Evolutionary conservation across 495 filamentous ascomycete genomes (phyloP).

Genomic region (Aspergillus asperescens): DNA sequence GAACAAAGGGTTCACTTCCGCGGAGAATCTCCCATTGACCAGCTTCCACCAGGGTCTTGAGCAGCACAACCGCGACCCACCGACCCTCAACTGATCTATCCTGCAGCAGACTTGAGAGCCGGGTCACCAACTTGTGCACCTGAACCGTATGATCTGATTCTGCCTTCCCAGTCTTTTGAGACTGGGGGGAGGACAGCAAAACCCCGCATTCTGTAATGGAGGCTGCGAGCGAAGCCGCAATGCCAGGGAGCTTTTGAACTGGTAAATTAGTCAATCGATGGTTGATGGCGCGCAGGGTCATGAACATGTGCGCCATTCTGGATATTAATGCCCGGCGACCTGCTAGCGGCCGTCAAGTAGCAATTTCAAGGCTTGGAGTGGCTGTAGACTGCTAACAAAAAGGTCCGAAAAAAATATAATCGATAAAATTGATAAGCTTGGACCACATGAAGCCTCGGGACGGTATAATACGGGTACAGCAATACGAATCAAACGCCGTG

Average conservation of each 20-base stretch:
- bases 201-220: constrained; percentile 57
- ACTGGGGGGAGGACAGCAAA: constrained; percentile 47
- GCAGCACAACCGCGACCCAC: constrained; percentile 68
- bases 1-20: constrained; percentile 64
- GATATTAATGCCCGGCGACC: background rate
- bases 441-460: constrained; percentile 33
- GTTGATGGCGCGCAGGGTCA: constrained; percentile 56
- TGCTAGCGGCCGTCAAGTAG: background rate
- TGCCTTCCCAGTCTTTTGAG: constrained; percentile 46
- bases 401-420: background rate
- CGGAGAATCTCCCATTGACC: constrained; percentile 76
- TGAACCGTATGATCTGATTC: constrained; percentile 56
- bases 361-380: background rate
- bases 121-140: constrained; percentile 73
- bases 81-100: constrained; percentile 66
- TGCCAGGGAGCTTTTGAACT: constrained; percentile 55
- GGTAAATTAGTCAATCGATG: constrained; percentile 61
- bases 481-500: background rate
- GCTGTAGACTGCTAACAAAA: background rate
- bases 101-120: constrained; percentile 67
- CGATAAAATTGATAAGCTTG: constrained; percentile 12
- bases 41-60: constrained; percentile 74
- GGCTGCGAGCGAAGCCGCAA: constrained; percentile 55
- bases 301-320: constrained; percentile 20
- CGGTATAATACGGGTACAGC: constrained; percentile 24